phyloP scores from a whole-genome alignment of 768 basidiomycete genomes.

The Pulveroboletus sp. region DNA sequence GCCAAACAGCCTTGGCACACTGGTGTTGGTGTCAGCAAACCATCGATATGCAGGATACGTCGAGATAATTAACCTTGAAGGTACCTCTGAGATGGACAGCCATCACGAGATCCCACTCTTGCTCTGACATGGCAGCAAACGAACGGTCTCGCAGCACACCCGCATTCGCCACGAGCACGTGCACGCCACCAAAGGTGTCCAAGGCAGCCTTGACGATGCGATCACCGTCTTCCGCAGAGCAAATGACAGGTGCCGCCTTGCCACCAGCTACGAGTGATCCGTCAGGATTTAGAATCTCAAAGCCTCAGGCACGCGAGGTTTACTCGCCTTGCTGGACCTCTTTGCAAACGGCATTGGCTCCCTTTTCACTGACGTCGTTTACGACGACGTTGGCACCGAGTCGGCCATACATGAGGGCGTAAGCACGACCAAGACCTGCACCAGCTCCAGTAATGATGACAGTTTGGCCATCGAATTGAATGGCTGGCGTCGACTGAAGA shows the following conservation, averaged over 20 bases:
- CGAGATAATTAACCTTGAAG: conserved; percentile 56
- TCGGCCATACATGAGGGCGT: conserved; percentile 86
- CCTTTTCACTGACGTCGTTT: conserved; percentile 89
- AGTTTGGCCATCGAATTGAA: conserved; percentile 86
- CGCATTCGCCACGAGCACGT: conserved; percentile 88
- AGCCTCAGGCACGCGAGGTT: neutral
- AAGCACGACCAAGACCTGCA: conserved; percentile 87
- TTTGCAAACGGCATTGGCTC: conserved; percentile 77
- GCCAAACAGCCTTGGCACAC: conserved; percentile 95
- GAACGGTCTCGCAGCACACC: conserved; percentile 93
- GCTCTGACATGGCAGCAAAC: conserved; percentile 81
- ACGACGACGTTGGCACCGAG: conserved; percentile 97
- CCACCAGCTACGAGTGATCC: conserved; percentile 61
- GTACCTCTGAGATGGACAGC: conserved; percentile 88
- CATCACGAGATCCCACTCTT: conserved; percentile 93
- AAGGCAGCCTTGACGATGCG: conserved; percentile 81
- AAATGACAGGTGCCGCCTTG: conserved; percentile 76
- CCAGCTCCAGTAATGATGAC: conserved; percentile 94
- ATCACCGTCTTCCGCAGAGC: conserved; percentile 90
- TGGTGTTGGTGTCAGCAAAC: conserved; percentile 27
- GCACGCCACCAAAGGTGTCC: conserved; percentile 83
- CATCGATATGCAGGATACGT: neutral
- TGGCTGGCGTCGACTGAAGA: conserved; percentile 57
- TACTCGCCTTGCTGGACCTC: conserved; percentile 73
- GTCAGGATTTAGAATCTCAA: neutral